phyloP scores from a whole-genome alignment of 192 early-diverging fungal species.

The Obelidium mucronatum region DNA sequence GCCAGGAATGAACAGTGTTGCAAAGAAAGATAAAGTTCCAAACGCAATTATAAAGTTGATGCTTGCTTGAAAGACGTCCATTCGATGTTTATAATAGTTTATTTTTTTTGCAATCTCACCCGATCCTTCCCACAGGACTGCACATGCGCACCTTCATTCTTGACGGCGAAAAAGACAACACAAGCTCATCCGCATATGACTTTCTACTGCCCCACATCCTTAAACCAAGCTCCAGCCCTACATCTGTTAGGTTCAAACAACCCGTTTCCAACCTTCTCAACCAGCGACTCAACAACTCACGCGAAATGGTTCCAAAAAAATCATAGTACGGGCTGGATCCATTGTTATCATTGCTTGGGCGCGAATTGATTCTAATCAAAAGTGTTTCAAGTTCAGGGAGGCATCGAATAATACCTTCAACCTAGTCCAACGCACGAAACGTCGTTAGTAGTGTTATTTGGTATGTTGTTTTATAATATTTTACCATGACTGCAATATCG shows the following conservation, averaged over 20 bases:
- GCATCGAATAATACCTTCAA: constrained; percentile 45
- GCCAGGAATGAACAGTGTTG: too few relatives aligned
- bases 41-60: background rate
- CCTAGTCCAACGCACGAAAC: too few relatives aligned
- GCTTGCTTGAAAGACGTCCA: too few relatives aligned
- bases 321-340: constrained; percentile 35
- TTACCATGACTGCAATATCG: constrained; percentile 45
- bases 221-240: constrained; percentile 23
- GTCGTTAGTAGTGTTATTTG: background rate
- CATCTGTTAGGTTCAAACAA: constrained; percentile 5
- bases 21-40: background rate
- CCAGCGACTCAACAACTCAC: constrained; percentile 34
- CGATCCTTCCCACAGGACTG: constrained; percentile 17
- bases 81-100: too few relatives aligned
- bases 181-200: constrained; percentile 36
- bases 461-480: background rate
- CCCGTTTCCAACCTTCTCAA: constrained; percentile 34
- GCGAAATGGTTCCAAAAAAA: constrained; percentile 35
- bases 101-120: background rate
- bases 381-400: constrained; percentile 34
- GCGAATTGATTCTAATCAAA: constrained; percentile 35
- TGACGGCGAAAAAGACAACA: constrained; percentile 14
- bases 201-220: constrained; percentile 35
- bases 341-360: constrained; percentile 26
- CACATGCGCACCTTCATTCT: constrained; percentile 22